Percentiles rank a stretch among this genome's conserved stretches.
These are phyloP conservation scores for Acer negundo DNA, from an alignment of 345 rosid genomes.

Conservation along the genomic window DNA sequence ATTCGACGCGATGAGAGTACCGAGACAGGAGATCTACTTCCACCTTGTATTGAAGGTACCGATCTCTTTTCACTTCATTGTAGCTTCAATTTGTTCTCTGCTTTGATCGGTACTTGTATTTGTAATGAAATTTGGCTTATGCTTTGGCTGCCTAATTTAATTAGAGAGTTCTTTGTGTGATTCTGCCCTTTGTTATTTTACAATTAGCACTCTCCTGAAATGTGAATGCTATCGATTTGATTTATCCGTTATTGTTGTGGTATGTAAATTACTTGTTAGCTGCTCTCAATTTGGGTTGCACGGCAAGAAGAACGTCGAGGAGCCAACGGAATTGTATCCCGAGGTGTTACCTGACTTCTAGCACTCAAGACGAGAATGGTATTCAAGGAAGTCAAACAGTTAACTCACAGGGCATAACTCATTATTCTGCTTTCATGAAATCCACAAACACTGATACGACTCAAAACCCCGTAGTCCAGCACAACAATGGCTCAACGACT, in stretches of 20 bases:
- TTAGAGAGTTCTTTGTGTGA: neutral
- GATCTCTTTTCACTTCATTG: neutral
- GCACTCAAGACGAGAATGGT: constrained; percentile 30
- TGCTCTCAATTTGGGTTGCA: constrained; percentile 75
- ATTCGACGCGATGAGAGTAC: constrained; percentile 58
- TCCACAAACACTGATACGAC: constrained; percentile 16
- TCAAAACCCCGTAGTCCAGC: constrained; percentile 16
- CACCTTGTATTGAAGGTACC: constrained; percentile 79
- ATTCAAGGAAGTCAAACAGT: constrained; percentile 21
- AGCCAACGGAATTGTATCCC: constrained; percentile 55
- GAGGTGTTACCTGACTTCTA: constrained; percentile 46
- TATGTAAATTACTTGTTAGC: constrained; percentile 39
- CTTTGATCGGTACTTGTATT: neutral
- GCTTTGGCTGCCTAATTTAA: neutral
- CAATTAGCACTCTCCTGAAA: neutral
- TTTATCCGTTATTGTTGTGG: neutral
- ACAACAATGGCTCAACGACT: neutral
- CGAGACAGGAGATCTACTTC: constrained; percentile 66
- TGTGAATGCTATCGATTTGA: constrained; percentile 1
- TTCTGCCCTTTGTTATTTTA: constrained; percentile 9
- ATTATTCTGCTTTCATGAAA: constrained; percentile 27
- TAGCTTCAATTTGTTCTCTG: constrained; percentile 13
- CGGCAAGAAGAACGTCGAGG: constrained; percentile 55
- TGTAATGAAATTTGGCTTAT: neutral
- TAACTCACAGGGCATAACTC: constrained; percentile 20